Conservation (phyloP, 441 rosid species). For the Macaranga tanarius region DNA sequence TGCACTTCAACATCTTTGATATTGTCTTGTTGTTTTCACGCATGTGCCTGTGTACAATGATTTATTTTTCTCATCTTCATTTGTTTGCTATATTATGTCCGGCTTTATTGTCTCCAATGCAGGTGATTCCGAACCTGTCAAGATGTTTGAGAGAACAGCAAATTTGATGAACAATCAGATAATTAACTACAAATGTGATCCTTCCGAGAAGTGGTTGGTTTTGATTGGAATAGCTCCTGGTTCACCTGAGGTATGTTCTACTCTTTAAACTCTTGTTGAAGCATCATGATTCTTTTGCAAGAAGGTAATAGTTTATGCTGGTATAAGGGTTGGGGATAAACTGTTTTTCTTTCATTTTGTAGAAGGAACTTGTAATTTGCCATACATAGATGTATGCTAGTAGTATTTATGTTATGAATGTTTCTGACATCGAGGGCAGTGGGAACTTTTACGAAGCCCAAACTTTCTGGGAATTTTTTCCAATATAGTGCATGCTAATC, state of each 20-base stretch:
- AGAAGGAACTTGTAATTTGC: not conserved
- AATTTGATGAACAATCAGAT: conserved; percentile 94
- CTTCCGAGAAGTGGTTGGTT: conserved; percentile 98
- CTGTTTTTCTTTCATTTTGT: not conserved
- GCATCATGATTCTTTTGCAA: not conserved
- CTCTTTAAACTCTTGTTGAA: not conserved
- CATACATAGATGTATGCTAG: not conserved
- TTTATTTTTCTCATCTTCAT: not conserved
- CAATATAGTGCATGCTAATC: not conserved
- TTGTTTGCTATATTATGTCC: conserved; percentile 1
- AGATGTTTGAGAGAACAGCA: conserved; percentile 98
- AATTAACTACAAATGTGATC: conserved; percentile 92
- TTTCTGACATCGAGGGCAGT: not conserved
- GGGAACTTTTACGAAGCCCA: not conserved
- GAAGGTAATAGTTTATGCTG: not conserved
- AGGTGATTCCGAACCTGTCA: conserved; percentile 98
- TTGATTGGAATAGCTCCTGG: conserved; percentile 99
- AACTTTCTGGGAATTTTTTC: not conserved
- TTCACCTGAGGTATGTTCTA: conserved; percentile 77
- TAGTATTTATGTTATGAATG: not conserved
- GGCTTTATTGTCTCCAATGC: conserved; percentile 10
- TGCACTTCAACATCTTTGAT: not conserved
- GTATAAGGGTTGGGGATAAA: not conserved
- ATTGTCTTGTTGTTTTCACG: not conserved
- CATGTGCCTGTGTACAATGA: not conserved